A percentile compares a stretch with the other conserved stretches of the same genome.
phyloP scores from a whole-genome alignment of 2,329 filamentous ascomycete species.

The Cladosporium sp. region DNA sequence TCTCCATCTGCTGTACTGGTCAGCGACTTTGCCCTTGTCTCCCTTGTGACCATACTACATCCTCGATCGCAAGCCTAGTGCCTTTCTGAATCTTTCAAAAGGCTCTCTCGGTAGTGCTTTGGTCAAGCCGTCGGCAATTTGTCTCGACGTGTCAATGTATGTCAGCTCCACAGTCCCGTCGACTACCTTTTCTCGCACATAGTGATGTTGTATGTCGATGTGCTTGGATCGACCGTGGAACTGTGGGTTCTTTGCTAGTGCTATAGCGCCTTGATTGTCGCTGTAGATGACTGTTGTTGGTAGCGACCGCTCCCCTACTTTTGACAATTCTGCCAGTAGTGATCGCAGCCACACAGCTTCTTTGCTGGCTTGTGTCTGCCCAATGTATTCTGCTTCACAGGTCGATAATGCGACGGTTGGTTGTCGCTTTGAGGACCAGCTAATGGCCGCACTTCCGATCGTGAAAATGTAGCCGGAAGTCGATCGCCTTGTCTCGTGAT shows the following conservation, averaged over 20 bases:
- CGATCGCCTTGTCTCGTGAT: constrained; percentile 18
- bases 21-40: neutral
- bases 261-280: constrained; percentile 13
- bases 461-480: constrained; percentile 23
- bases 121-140: neutral
- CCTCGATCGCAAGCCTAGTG: neutral
- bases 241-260: constrained; percentile 5
- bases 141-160: constrained; percentile 1
- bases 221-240: constrained; percentile 9
- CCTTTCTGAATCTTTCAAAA: neutral
- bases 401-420: constrained; percentile 19
- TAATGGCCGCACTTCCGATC: constrained; percentile 18
- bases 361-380: constrained; percentile 18
- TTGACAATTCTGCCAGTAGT: neutral
- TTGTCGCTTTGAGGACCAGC: constrained; percentile 22
- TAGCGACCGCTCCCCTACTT: constrained; percentile 5
- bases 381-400: constrained; percentile 25
- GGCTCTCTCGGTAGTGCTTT: neutral
- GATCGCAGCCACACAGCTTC: constrained; percentile 22
- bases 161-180: constrained; percentile 4
- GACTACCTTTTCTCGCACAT: constrained; percentile 1
- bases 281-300: constrained; percentile 5
- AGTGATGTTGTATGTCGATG: constrained; percentile 5
- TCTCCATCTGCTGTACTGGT: neutral
- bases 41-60: neutral